Percentiles rank a stretch among this genome's conserved stretches.
phyloP scores from a whole-genome alignment of 2,329 filamentous ascomycete genomes.

The Pseudocercospora musae region DNA sequence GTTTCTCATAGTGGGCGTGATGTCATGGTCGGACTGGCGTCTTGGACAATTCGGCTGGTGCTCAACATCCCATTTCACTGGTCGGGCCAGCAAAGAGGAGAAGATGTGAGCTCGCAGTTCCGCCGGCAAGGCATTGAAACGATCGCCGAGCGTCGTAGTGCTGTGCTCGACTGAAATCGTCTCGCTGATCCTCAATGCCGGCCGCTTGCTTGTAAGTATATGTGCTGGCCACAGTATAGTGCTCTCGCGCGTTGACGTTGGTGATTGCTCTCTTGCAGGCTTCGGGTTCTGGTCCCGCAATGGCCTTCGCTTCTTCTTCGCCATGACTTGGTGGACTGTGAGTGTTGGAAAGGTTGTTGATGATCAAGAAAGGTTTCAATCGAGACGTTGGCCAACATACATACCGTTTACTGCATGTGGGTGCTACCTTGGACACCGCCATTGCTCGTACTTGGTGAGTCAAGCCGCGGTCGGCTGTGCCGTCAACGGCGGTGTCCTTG shows the following conservation, averaged over 20 bases:
- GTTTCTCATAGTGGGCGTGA: neutral
- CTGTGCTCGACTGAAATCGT: neutral
- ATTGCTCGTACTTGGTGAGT: neutral
- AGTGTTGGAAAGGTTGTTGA: neutral
- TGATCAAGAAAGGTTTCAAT: neutral
- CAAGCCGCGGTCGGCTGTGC: neutral
- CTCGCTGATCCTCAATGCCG: neutral
- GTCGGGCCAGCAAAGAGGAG: constrained; percentile 13
- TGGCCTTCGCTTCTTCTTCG: neutral
- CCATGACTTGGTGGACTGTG: neutral
- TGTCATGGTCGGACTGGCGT: neutral
- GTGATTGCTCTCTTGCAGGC: neutral
- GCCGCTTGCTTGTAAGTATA: constrained; percentile 2
- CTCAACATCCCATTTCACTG: constrained; percentile 16
- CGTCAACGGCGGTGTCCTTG: neutral
- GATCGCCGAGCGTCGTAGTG: constrained; percentile 7
- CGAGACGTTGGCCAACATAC: neutral
- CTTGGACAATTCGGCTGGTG: constrained; percentile 9
- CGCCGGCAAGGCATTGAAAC: constrained; percentile 18
- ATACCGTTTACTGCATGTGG: neutral
- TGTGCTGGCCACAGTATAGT: neutral
- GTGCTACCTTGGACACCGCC: neutral
- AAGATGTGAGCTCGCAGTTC: constrained; percentile 21
- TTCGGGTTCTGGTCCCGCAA: neutral
- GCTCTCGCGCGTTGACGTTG: neutral